phyloP scores from a whole-genome alignment of 1,284 basidiomycete species.

The Sporisorium iseilematis-ciliati region DNA sequence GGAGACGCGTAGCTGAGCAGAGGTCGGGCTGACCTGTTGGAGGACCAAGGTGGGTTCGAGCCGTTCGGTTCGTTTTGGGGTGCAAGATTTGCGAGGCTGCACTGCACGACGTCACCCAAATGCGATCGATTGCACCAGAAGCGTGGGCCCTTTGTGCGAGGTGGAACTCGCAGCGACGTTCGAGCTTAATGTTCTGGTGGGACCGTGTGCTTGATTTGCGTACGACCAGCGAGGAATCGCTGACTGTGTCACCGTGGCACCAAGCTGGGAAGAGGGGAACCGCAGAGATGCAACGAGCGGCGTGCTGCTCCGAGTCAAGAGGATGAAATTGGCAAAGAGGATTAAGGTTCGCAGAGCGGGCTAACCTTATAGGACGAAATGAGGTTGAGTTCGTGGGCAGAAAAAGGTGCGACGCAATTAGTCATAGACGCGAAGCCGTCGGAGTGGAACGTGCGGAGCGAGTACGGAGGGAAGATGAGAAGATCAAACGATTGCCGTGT shows the following conservation, averaged over 20 bases:
- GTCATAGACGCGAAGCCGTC: conserved; percentile 24
- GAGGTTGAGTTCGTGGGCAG: conserved; percentile 26
- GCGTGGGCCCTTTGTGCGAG: conserved; percentile 3
- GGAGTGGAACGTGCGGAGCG: conserved; percentile 26
- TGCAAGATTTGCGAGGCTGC: not conserved
- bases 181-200: conserved; percentile 23
- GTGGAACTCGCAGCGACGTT: not conserved
- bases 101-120: conserved; percentile 1
- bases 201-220: conserved; percentile 12
- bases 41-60: not conserved
- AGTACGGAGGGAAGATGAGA: not conserved
- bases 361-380: conserved; percentile 40
- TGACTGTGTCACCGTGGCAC: conserved; percentile 8
- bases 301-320: conserved; percentile 1
- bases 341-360: conserved; percentile 40
- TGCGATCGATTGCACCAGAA: conserved; percentile 1
- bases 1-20: too few relatives aligned
- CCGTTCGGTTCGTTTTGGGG: not conserved
- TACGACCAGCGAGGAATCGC: not conserved
- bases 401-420: not conserved
- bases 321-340: not conserved
- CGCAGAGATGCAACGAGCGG: not conserved
- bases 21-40: too few relatives aligned
- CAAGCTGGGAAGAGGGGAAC: conserved; percentile 1
- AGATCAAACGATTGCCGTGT: conserved; percentile 24